Conservation (phyloP, 1,284 basidiomycete genomes). For the Apiotrichum veenhuisii region DNA sequence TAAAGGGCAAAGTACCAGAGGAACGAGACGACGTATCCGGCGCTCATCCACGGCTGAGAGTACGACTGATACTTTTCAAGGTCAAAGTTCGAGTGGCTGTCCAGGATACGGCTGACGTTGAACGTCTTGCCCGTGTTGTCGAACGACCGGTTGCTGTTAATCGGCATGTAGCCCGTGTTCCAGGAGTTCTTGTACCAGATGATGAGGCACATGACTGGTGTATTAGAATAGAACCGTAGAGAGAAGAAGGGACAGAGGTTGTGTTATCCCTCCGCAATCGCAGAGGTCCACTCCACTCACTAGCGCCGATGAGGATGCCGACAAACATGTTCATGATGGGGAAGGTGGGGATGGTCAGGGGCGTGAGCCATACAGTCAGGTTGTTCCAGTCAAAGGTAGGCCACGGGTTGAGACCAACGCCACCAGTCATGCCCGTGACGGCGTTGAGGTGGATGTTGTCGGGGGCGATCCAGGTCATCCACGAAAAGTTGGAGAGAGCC, state of each 20-base stretch:
- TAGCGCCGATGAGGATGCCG: conserved; percentile 21
- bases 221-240: background rate
- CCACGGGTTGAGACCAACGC: conserved; percentile 40
- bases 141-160: conserved; percentile 28
- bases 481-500: conserved; percentile 56
- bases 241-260: no score
- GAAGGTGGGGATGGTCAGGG: conserved; percentile 32
- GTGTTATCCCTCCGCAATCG: no score
- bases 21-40: conserved; percentile 37
- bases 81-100: conserved; percentile 30
- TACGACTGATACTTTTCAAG: conserved; percentile 34
- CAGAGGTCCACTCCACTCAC: no score
- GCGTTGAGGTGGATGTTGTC: conserved; percentile 21
- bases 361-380: conserved; percentile 5
- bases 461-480: conserved; percentile 59
- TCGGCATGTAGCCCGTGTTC: conserved; percentile 37
- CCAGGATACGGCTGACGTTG: conserved; percentile 42
- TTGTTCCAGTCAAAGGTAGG: conserved; percentile 37
- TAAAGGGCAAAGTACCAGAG: conserved; percentile 41
- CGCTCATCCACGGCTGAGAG: conserved; percentile 34
- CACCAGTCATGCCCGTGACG: conserved; percentile 23
- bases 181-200: conserved; percentile 29
- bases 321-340: conserved; percentile 31
- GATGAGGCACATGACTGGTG: conserved; percentile 15
- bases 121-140: conserved; percentile 31